Percentiles rank a stretch among this genome's conserved stretches.
Evolutionary conservation across 2,329 filamentous ascomycete genomes (phyloP).

Genomic region (Verruconis gallopava): DNA sequence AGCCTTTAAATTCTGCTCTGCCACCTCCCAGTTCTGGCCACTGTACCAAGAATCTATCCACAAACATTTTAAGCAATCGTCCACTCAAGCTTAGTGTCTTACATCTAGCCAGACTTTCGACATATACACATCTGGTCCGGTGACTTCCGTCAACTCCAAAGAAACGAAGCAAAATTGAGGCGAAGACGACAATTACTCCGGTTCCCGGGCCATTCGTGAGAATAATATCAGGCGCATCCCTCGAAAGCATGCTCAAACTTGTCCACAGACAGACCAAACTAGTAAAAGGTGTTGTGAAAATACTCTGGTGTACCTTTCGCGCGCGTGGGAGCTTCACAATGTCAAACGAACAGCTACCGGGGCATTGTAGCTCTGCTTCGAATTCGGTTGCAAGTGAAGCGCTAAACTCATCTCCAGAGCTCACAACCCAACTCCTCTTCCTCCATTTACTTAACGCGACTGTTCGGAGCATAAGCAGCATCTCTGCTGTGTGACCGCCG

Average conservation of each 20-base stretch:
- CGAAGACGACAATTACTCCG: conserved; percentile 60
- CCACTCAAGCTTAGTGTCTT: conserved; percentile 74
- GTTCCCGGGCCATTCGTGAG: conserved; percentile 84
- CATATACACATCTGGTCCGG: conserved; percentile 59
- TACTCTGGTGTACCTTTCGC: conserved; percentile 67
- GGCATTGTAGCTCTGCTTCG: conserved; percentile 7
- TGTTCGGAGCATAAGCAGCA: conserved; percentile 68
- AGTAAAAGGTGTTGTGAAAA: conserved; percentile 58
- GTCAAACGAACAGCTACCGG: conserved; percentile 40
- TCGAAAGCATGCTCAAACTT: conserved; percentile 35
- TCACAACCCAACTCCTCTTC: conserved; percentile 64
- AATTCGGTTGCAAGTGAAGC: conserved; percentile 16
- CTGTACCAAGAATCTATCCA: conserved; percentile 73
- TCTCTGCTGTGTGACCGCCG: conserved; percentile 89
- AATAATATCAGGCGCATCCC: conserved; percentile 55
- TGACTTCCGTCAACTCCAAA: conserved; percentile 27
- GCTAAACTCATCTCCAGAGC: conserved; percentile 63
- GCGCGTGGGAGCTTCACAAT: conserved; percentile 62
- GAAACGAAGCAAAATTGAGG: conserved; percentile 39
- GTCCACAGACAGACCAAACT: conserved; percentile 51
- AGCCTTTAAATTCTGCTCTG: conserved; percentile 6
- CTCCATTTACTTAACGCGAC: conserved; percentile 29
- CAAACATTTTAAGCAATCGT: conserved; percentile 55
- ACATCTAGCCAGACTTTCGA: conserved; percentile 88
- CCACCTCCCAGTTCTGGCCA: conserved; percentile 49